phyloP scores from a whole-genome alignment of 2,329 filamentous ascomycete genomes.

The Fusarium falciforme region DNA sequence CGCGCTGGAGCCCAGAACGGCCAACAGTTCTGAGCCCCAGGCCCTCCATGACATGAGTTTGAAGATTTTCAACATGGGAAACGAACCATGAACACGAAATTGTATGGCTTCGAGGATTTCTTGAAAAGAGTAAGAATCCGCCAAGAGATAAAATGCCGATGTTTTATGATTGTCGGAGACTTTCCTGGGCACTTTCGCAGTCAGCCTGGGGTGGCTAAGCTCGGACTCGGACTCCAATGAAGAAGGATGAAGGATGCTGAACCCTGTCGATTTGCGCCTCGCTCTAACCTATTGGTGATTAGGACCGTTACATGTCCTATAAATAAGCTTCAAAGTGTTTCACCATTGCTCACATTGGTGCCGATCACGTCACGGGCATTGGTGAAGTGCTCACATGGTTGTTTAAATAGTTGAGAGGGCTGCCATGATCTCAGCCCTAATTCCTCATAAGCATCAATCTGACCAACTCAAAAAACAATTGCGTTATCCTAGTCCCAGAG shows the following conservation, averaged over 20 bases:
- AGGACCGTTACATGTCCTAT: background rate
- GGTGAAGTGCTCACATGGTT: background rate
- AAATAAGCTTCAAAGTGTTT: background rate
- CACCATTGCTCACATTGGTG: background rate
- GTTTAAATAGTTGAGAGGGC: background rate
- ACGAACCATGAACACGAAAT: background rate
- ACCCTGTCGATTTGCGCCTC: background rate
- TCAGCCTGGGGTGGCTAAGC: background rate
- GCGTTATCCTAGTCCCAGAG: background rate
- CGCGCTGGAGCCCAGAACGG: constrained; percentile 1
- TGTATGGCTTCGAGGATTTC: background rate
- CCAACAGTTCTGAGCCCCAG: constrained; percentile 14
- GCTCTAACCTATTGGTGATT: background rate
- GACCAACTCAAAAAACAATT: background rate
- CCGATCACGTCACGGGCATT: background rate
- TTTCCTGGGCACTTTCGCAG: background rate
- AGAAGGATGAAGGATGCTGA: background rate
- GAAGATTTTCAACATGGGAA: background rate
- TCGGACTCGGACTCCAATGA: background rate
- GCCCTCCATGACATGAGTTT: background rate
- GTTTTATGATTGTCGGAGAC: background rate
- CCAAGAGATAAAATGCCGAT: background rate
- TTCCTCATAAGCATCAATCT: background rate
- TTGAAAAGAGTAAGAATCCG: background rate
- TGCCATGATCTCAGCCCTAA: background rate